Evolutionary conservation across 108 stramenopile genomes (phyloP), one percentile per base, ranked within the genome.

Genomic region (Mayamaea pseudoterrestris): DNA sequence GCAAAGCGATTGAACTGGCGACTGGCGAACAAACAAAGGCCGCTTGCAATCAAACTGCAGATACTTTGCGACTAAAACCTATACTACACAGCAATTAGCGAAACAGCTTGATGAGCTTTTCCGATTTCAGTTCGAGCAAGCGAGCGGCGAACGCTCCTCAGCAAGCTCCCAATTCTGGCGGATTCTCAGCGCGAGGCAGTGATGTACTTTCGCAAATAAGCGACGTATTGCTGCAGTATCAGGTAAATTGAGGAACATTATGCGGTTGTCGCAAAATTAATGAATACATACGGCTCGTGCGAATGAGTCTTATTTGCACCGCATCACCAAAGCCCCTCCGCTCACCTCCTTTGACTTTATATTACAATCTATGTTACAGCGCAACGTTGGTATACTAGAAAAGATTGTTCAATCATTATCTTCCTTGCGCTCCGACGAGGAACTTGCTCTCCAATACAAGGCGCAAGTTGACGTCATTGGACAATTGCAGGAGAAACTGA

Each of bases 301-400:
- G 8, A 34, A 21, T 23, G 11, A 13, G 16, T 1, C 2, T 30
- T 30, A 8, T 7, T 25, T 39, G 3, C 24, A 46, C 20, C n/a
- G n/a, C n/a, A n/a, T n/a, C n/a, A n/a, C n/a, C n/a, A 24, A 16
- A 8, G 50, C 0, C 31, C 30, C 20, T n/a, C 25, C 14, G 31
- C 43, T 23, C 18, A 26, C 17, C 26, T 41, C 22, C 42, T 17
- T 21, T 5, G 36, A 26, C 27, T 3, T 1, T 34, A 1, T 22
- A 22, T 5, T 30, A 21, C 50, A 9, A 39, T 20, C 18, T 39
- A 34, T 34, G 8, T 18, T 20, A 43, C 53, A 85, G 76, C 57
- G 73, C 53, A 81, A 89, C 51, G 86, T 89, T 3, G 76, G 66
- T 20, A 66, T 89, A 35, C 70, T 89, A 21, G 71, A 83, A 48